These are phyloP conservation scores for Scopulariopsis brevicaulis DNA, from an alignment of 2,329 filamentous ascomycete genomes.

Conservation along the genomic window DNA sequence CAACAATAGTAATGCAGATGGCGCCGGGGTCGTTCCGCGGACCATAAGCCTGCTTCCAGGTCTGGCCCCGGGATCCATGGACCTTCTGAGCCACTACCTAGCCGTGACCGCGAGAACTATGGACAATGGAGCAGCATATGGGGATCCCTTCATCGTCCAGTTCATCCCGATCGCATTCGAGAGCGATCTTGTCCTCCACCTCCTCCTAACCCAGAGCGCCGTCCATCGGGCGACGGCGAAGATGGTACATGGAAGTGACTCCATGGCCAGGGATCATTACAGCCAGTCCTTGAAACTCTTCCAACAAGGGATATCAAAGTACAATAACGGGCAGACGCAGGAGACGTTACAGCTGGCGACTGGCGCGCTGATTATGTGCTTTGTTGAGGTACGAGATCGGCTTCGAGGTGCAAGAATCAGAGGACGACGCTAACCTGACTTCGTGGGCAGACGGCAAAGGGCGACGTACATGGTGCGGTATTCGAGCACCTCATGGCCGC, in stretches of 20 bases:
- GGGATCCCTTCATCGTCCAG: conserved; percentile 33
- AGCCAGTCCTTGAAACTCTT: conserved; percentile 23
- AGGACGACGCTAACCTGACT: conserved; percentile 7
- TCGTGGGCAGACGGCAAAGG: conserved; percentile 27
- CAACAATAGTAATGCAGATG: neutral
- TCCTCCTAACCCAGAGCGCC: conserved; percentile 32
- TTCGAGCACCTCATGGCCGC: conserved; percentile 33
- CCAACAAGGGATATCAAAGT: conserved; percentile 19
- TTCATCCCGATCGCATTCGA: conserved; percentile 32
- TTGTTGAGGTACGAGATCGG: conserved; percentile 27
- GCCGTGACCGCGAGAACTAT: conserved; percentile 30
- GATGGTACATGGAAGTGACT: conserved; percentile 13
- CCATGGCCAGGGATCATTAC: conserved; percentile 22
- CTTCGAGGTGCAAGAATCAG: neutral
- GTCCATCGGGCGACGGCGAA: conserved; percentile 23
- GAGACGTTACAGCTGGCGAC: conserved; percentile 26
- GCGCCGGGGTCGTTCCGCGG: neutral
- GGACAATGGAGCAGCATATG: conserved; percentile 32
- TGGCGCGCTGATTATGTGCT: conserved; percentile 31
- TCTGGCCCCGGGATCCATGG: conserved; percentile 20
- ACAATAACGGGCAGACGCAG: conserved; percentile 17
- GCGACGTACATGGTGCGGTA: conserved; percentile 30
- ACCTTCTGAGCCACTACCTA: conserved; percentile 32
- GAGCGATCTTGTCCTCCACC: conserved; percentile 30
- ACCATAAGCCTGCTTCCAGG: neutral